Evolutionary conservation across 805 yeast species (phyloP).

Genomic region (Metschnikowia rubicola): DNA sequence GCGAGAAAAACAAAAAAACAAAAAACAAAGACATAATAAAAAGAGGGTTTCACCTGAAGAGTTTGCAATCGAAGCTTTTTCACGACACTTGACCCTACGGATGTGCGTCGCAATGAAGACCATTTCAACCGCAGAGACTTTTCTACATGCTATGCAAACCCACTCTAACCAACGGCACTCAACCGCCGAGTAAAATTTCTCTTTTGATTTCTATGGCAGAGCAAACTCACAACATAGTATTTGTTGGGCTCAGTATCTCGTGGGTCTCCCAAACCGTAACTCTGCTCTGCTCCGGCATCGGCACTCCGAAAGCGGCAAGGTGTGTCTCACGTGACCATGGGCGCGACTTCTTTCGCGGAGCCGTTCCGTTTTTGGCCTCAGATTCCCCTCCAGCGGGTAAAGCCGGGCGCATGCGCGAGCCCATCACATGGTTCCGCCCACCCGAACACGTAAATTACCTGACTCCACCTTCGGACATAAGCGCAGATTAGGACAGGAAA

Average conservation of each 20-base stretch:
- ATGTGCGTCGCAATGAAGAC: background rate
- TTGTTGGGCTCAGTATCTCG: too few species aligned
- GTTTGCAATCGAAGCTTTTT: too few species aligned
- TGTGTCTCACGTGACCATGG: background rate
- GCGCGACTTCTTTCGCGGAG: background rate
- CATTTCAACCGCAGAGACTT: too few species aligned
- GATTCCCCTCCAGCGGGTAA: conserved; percentile 5
- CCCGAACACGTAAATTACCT: background rate
- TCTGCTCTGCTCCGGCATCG: background rate
- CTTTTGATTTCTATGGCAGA: too few species aligned
- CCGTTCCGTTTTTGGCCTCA: background rate
- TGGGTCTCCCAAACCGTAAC: background rate
- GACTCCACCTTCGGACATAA: background rate
- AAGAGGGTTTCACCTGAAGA: too few species aligned
- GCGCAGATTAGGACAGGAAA: background rate
- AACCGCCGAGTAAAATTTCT: too few species aligned
- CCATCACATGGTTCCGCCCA: conserved; percentile 3
- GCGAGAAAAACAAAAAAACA: too few species aligned
- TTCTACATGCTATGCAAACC: too few species aligned
- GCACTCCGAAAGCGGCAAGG: background rate
- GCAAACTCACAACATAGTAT: too few species aligned
- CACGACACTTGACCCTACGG: background rate
- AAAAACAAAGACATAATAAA: too few species aligned
- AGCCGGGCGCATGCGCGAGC: conserved; percentile 6
- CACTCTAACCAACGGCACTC: too few species aligned